These are phyloP conservation scores for Calonectria hawksworthii DNA, from an alignment of 2,329 filamentous ascomycete species.

Conservation along the genomic window DNA sequence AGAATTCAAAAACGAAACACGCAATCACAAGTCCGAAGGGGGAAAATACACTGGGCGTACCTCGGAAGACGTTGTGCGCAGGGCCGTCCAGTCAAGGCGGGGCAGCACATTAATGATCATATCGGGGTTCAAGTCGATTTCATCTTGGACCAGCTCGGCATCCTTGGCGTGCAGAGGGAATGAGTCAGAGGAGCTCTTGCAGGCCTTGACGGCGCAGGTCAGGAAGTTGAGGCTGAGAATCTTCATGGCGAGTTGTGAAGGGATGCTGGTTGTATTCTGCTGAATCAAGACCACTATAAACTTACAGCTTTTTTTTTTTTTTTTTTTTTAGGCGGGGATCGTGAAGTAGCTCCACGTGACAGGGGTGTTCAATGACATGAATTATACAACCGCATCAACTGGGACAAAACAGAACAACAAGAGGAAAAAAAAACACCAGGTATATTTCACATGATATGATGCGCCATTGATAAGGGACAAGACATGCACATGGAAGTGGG, in stretches of 20 bases:
- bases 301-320: conserved; percentile 52
- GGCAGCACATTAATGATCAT: conserved; percentile 90
- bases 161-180: conserved; percentile 95
- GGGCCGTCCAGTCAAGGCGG: conserved; percentile 88
- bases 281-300: conserved; percentile 22
- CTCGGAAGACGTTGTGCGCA: conserved; percentile 82
- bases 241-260: conserved; percentile 76
- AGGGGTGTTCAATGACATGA: conserved; percentile 26
- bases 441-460: neutral
- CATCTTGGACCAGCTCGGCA: conserved; percentile 90
- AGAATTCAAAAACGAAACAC: neutral
- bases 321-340: conserved; percentile 40
- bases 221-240: conserved; percentile 96
- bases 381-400: neutral
- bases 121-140: conserved; percentile 83
- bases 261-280: neutral
- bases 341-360: conserved; percentile 48
- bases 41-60: conserved; percentile 58
- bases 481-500: neutral
- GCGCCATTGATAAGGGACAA: neutral
- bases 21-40: neutral
- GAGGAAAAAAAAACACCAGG: neutral
- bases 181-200: conserved; percentile 83
- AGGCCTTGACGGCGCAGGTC: conserved; percentile 94
- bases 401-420: neutral